Conservation (phyloP, 2,329 filamentous ascomycete species). For the Diaporthe citriasiana region DNA sequence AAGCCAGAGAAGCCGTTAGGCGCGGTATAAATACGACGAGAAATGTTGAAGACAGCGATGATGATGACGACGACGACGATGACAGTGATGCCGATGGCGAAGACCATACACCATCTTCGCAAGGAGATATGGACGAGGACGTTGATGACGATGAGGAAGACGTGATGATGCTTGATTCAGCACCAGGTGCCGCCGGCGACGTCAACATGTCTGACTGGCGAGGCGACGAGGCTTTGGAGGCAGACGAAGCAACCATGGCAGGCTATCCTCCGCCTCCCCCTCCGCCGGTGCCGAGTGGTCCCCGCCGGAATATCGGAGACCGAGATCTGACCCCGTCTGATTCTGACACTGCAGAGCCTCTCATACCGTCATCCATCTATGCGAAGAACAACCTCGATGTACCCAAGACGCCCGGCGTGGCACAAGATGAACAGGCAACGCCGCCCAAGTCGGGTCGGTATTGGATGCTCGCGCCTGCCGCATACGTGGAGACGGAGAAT, state of each 20-base stretch:
- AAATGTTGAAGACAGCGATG: conserved; percentile 55
- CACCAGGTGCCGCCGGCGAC: conserved; percentile 59
- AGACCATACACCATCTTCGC: conserved; percentile 52
- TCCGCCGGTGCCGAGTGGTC: conserved; percentile 68
- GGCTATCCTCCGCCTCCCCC: conserved; percentile 78
- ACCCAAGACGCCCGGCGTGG: conserved; percentile 82
- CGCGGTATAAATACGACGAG: not conserved
- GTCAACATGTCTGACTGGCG: conserved; percentile 65
- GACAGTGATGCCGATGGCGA: conserved; percentile 59
- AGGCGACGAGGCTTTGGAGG: conserved; percentile 77
- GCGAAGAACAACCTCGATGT: conserved; percentile 78
- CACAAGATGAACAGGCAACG: conserved; percentile 56
- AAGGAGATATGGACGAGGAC: conserved; percentile 52
- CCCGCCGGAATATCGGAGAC: conserved; percentile 63
- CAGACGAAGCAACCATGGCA: conserved; percentile 82
- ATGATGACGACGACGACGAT: conserved; percentile 61
- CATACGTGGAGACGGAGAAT: conserved; percentile 73
- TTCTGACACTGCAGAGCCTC: conserved; percentile 78
- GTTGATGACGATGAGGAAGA: conserved; percentile 68
- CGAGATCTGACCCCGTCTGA: conserved; percentile 78
- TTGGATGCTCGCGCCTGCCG: conserved; percentile 86
- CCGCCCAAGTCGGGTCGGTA: conserved; percentile 80
- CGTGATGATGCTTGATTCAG: conserved; percentile 70
- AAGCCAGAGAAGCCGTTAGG: conserved; percentile 46
- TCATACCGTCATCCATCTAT: conserved; percentile 73